Conservation (phyloP, 202 grass and related monocot genomes). For the Brachypodium distachyon region DNA sequence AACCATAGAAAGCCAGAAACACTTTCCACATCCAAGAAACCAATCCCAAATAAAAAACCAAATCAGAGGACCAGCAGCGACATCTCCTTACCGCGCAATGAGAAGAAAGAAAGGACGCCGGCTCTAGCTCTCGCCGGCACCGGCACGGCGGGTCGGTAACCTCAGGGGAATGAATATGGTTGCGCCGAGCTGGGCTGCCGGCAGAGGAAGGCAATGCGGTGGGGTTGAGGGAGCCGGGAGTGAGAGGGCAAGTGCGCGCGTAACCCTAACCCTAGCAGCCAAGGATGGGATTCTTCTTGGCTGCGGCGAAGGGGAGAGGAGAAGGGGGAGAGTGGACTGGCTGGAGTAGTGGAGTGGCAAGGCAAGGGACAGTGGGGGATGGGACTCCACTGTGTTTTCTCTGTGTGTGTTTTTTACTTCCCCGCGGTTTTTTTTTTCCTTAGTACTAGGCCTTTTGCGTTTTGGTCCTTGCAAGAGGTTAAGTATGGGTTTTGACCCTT, state of each 20-base stretch:
- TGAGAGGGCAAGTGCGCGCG: background rate
- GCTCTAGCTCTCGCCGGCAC: background rate
- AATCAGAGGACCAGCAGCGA: background rate
- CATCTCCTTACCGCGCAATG: slow-evolving; percentile 3
- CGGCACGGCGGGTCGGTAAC: background rate
- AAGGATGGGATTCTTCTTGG: background rate
- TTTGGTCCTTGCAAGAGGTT: background rate
- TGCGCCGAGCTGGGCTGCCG: background rate
- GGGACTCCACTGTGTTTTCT: slow-evolving; percentile 27
- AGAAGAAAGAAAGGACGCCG: background rate
- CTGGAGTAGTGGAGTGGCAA: background rate
- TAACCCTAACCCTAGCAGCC: slow-evolving; percentile 62
- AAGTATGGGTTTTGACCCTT: background rate
- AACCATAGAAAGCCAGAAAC: background rate
- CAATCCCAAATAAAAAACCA: background rate
- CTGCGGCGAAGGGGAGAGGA: background rate
- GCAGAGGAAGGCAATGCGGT: background rate
- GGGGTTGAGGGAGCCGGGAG: background rate
- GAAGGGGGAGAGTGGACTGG: background rate
- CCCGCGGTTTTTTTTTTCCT: background rate
- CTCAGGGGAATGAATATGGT: background rate
- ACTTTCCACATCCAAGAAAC: slow-evolving; percentile 14
- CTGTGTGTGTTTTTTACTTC: background rate
- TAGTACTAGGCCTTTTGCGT: background rate
- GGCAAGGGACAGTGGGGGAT: slow-evolving; percentile 11